phyloP scores from a whole-genome alignment of 2,329 filamentous ascomycete species.

The Hymenoscyphus fructigenus region DNA sequence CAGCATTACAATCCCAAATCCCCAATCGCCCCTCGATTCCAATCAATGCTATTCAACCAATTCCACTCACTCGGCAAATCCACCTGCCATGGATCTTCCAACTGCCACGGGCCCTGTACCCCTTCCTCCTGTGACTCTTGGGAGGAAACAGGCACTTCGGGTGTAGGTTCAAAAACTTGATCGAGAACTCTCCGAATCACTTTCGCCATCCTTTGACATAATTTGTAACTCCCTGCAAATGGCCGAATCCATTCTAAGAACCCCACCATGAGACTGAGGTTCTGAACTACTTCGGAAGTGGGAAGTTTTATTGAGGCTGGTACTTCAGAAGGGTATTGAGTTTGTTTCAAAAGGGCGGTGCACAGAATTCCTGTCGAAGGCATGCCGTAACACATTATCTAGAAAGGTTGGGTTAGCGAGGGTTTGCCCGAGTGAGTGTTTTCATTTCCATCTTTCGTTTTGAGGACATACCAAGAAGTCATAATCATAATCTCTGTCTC shows the following conservation, averaged over 20 bases:
- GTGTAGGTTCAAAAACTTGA: constrained; percentile 19
- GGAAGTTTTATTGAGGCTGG: constrained; percentile 16
- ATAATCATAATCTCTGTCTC: constrained; percentile 14
- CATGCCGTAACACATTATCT: constrained; percentile 30
- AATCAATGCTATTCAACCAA: constrained; percentile 27
- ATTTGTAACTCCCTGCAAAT: constrained; percentile 22
- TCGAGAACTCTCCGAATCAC: constrained; percentile 22
- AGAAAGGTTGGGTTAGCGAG: not conserved
- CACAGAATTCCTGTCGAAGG: constrained; percentile 28
- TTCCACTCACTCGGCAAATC: constrained; percentile 23
- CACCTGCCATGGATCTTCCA: not conserved
- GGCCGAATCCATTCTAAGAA: constrained; percentile 27
- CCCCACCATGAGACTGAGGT: constrained; percentile 20
- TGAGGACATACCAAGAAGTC: constrained; percentile 19
- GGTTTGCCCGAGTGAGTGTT: not conserved
- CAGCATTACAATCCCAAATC: not conserved
- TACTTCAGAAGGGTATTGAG: constrained; percentile 14
- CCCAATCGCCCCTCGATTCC: constrained; percentile 16
- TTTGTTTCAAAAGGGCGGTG: constrained; percentile 26
- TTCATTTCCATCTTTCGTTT: not conserved
- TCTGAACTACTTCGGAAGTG: constrained; percentile 24
- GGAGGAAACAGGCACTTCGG: not conserved
- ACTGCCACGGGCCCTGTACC: no score
- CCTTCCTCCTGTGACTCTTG: not conserved
- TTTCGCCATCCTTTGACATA: constrained; percentile 21